Conservation (phyloP, 1,139 yeast genomes). For the Taphrina populina region DNA sequence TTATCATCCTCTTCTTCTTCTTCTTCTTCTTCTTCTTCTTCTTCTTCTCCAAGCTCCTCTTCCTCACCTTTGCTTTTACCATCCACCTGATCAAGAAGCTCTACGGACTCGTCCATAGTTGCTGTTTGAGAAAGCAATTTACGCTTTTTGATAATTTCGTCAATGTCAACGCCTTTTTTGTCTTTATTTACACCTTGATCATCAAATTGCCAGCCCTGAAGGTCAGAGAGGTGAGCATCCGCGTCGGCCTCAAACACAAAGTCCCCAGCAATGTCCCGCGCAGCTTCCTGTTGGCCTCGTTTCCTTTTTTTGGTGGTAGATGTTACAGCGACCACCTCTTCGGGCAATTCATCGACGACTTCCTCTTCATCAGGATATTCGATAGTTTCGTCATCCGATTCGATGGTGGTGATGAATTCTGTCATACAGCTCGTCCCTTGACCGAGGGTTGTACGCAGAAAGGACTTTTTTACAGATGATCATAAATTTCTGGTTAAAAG, state of each 20-base stretch:
- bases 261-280: conserved; percentile 52
- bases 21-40: conserved; percentile 47
- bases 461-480: no score
- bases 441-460: no score
- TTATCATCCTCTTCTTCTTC: conserved; percentile 47
- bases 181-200: conserved; percentile 49
- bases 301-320: conserved; percentile 34
- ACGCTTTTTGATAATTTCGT: conserved; percentile 75
- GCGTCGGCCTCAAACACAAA: conserved; percentile 73
- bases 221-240: conserved; percentile 59
- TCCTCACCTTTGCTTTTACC: neutral
- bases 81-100: neutral
- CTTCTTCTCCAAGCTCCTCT: conserved; percentile 48
- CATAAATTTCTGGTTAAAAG: no score
- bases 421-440: neutral
- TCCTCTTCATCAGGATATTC: conserved; percentile 29
- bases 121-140: conserved; percentile 32
- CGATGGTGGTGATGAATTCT: conserved; percentile 30
- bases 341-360: conserved; percentile 19
- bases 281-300: conserved; percentile 43
- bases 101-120: conserved; percentile 28
- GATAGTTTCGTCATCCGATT: conserved; percentile 28
- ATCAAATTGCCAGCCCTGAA: conserved; percentile 82
- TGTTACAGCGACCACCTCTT: conserved; percentile 9
- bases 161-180: conserved; percentile 64